These are phyloP conservation scores for Aspergillus spinulosporus DNA, from an alignment of 2,329 filamentous ascomycete species.

Conservation along the genomic window DNA sequence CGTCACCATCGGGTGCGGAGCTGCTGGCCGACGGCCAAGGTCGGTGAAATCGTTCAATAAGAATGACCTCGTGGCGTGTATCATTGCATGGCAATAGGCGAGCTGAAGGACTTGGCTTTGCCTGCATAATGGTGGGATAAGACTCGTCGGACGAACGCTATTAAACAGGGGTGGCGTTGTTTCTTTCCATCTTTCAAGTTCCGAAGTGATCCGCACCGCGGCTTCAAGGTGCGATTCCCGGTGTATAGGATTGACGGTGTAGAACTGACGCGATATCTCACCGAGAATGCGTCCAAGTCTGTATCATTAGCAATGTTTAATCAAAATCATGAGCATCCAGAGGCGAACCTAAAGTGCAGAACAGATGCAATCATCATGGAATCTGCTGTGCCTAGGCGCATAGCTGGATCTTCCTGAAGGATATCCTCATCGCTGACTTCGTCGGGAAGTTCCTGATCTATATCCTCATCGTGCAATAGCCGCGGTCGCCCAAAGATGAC, in stretches of 20 bases:
- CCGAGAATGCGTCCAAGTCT: constrained; percentile 53
- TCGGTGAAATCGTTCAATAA: constrained; percentile 41
- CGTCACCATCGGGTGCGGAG: constrained; percentile 34
- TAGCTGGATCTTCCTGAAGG: constrained; percentile 42
- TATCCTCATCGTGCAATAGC: constrained; percentile 63
- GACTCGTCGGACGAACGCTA: constrained; percentile 36
- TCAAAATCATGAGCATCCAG: not conserved
- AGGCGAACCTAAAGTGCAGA: constrained; percentile 37
- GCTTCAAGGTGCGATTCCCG: constrained; percentile 35
- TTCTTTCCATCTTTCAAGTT: constrained; percentile 41
- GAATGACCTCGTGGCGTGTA: constrained; percentile 41
- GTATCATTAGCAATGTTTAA: constrained; percentile 1
- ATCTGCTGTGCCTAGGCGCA: constrained; percentile 37
- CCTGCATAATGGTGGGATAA: constrained; percentile 40
- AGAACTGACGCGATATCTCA: constrained; percentile 50
- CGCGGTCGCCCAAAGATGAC: constrained; percentile 63
- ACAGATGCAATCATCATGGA: constrained; percentile 44
- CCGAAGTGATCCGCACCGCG: constrained; percentile 35
- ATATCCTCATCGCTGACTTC: constrained; percentile 60
- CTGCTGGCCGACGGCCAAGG: constrained; percentile 31
- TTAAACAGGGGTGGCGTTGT: constrained; percentile 39
- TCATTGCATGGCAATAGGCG: constrained; percentile 42
- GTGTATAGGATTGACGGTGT: constrained; percentile 36
- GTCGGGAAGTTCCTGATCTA: constrained; percentile 61
- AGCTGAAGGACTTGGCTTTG: constrained; percentile 43